Evolutionary conservation across 768 basidiomycete genomes (phyloP), one percentile per base, ranked within the genome.

Genomic region (Strobilomyces confusus): DNA sequence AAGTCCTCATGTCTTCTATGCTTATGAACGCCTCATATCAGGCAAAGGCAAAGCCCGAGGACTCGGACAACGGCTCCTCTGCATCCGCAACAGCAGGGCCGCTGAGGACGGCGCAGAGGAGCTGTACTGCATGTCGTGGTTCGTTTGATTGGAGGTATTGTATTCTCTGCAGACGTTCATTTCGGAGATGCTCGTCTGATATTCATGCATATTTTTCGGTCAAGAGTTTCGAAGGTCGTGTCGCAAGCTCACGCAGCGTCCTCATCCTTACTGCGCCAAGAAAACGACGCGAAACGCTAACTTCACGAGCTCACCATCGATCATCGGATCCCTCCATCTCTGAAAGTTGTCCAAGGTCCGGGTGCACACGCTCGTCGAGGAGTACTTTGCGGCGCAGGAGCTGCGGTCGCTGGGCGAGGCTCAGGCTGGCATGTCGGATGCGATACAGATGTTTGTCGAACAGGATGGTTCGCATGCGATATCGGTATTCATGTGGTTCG

Each of bases 381-480:
- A 98, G 71, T 98, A 95, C 68, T 72, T 99, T 43, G 77, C 84
- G 8, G 94, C 92, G 46, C 97, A 98, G 73, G 91, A 95, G 68
- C 72, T 98, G 63, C 93, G 97, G 73, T 72, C 98, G 47, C 73
- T 98, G 17, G 91, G 89, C 1, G 94, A 97, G 72, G 77, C n/a
- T n/a, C n/a, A n/a, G n/a, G n/a, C 78, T 40, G 93, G 88, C 23
- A 90, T 99, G 88, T 87, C 86, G 37, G 90, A 94, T 66, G 97
- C 97, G 7, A 94, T 99, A 48, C 86, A 91, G 74, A 79, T 86
- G 70, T 98, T 90, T 71, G 95, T 99, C 54, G 95, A 98, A 69
- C 98, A 99, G 77, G 95, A 98, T 63, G 94, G 95, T 69, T 84
- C 82, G 26, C 89, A 94, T 74, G 92, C 95, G 9, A 95, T 99